Evolutionary conservation across 1,284 basidiomycete genomes (phyloP), one percentile per base, ranked within the genome.

Genomic region (Wallemia mellicola): DNA sequence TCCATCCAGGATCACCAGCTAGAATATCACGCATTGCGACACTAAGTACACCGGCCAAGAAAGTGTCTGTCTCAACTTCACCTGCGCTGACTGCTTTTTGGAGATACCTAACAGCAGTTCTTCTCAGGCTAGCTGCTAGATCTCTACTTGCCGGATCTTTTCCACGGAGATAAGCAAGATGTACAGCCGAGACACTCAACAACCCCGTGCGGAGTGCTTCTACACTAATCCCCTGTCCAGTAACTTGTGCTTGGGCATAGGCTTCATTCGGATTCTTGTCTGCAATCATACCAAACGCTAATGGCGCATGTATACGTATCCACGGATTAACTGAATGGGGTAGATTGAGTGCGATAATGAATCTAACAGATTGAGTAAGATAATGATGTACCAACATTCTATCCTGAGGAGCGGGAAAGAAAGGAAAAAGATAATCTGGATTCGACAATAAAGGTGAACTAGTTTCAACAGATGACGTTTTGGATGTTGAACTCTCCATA

Each of bases 361-460:
- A 65, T 57, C 67, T 66, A 19, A 68, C 67, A 1, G 68, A 68
- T 27, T 66, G 62, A 1, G 64, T 63, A 15, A 70, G 64, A 60
- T 70, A 70, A 58, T 70, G 68, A n/a, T 66, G 67, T 38, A 70
- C 67, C 24, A 70, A 65, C 24, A 69, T 58, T 9, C 67, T 64
- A 32, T 70, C 68, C 58, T 68, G 66, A 15, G 11, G 25, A 17
- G 25, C 27, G 22, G 55, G 55, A 25, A 57, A 57, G 55, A 57
- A 57, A 9, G 55, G 55, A 25, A 27, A 57, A 7, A 57, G 24
- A n/a, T 57, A 57, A n/a, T 57, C 55, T 26, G 55, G 55, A 15
- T 26, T 57, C 22, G 38, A 48, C 3, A 48, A n/a, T n/a, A 48
- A n/a, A 5, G 38, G 38, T 15, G 38, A 48, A 5, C 38, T 11